Conservation (phyloP, 2,329 filamentous ascomycete genomes). For the Ceratocystis ficicola region DNA sequence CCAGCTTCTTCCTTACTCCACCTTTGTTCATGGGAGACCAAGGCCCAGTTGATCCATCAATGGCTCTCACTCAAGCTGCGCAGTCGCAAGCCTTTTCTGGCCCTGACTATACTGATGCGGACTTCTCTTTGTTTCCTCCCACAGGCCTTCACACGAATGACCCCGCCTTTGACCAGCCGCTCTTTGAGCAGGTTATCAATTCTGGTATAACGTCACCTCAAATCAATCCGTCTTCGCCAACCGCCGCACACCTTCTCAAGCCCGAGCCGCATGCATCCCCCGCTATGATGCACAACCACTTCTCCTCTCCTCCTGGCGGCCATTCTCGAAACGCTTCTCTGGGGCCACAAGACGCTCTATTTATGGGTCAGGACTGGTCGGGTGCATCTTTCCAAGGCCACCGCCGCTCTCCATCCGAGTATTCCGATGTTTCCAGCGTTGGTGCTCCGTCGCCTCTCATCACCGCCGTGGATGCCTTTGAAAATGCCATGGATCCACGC, state of each 20-base stretch:
- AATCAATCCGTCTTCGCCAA: constrained; percentile 41
- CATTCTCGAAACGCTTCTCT: constrained; percentile 48
- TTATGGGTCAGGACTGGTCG: constrained; percentile 45
- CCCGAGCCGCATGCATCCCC: constrained; percentile 38
- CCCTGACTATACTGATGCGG: constrained; percentile 37
- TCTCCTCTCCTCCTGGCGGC: constrained; percentile 37
- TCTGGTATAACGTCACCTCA: constrained; percentile 45
- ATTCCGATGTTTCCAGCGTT: constrained; percentile 78
- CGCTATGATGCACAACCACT: constrained; percentile 47
- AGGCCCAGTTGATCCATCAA: constrained; percentile 31
- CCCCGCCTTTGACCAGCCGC: constrained; percentile 49
- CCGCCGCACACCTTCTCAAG: constrained; percentile 44
- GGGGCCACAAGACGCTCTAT: constrained; percentile 45
- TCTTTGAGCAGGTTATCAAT: constrained; percentile 41
- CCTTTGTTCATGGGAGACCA: constrained; percentile 36
- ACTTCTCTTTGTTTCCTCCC: constrained; percentile 54
- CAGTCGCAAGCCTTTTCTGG: constrained; percentile 32
- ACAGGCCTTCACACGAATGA: constrained; percentile 34
- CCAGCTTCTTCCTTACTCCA: constrained; percentile 32
- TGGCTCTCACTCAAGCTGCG: constrained; percentile 31
- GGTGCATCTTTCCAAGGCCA: constrained; percentile 63
- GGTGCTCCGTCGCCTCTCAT: constrained; percentile 63
- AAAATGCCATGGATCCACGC: constrained; percentile 42
- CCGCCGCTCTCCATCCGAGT: constrained; percentile 76
- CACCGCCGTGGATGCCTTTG: constrained; percentile 65